phyloP scores from a whole-genome alignment of 164 flowering plant genomes.

The Chimonanthus praecox region DNA sequence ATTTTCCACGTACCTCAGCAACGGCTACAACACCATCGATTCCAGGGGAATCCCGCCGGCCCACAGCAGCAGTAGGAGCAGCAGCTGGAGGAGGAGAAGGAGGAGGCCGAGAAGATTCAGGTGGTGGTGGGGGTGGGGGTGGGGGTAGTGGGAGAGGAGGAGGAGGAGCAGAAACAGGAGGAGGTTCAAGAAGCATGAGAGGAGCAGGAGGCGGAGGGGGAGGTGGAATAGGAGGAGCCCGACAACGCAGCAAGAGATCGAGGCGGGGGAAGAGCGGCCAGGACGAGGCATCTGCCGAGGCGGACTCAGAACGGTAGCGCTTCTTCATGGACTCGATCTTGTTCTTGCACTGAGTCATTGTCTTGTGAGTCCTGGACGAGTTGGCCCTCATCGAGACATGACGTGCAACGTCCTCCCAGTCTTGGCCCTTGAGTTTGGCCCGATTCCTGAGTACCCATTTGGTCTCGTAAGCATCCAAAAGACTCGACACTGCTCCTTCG shows the following conservation, averaged over 20 bases:
- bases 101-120: not conserved
- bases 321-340: constrained; percentile 99
- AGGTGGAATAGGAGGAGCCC: constrained; percentile 21
- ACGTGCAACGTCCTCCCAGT: constrained; percentile 91
- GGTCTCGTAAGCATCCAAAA: constrained; percentile 78
- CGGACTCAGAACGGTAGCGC: constrained; percentile 76
- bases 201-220: constrained; percentile 14
- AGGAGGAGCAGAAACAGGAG: not conserved
- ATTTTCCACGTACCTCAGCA: constrained; percentile 2
- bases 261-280: constrained; percentile 83
- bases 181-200: constrained; percentile 21
- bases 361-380: constrained; percentile 60
- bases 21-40: not conserved
- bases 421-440: constrained; percentile 95
- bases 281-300: constrained; percentile 48
- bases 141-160: not conserved
- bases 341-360: constrained; percentile 96
- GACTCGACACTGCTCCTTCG: constrained; percentile 80
- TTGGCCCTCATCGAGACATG: constrained; percentile 55
- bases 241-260: constrained; percentile 65
- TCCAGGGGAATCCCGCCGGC: not conserved
- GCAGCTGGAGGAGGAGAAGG: not conserved
- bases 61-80: not conserved
- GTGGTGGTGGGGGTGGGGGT: no score
- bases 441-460: constrained; percentile 86